A percentile compares a stretch with the other conserved stretches of the same genome.
Conservation (phyloP, 2,329 filamentous ascomycete species). For the Neospermospora avenae region DNA sequence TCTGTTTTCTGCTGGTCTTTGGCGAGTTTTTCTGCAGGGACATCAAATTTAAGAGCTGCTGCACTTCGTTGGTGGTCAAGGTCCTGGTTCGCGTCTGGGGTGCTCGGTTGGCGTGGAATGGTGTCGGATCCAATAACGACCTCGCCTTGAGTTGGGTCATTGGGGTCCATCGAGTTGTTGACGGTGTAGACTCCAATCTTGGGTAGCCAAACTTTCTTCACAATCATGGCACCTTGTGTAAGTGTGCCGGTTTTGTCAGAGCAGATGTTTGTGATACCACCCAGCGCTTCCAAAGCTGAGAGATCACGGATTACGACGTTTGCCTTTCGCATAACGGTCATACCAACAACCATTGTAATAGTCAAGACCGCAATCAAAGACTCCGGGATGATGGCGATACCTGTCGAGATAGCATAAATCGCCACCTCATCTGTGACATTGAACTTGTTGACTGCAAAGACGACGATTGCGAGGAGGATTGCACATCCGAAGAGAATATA, state of each 20-base stretch:
- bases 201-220: constrained; percentile 55
- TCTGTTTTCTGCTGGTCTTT: constrained; percentile 32
- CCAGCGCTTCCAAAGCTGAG: constrained; percentile 61
- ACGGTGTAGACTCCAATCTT: constrained; percentile 50
- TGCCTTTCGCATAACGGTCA: constrained; percentile 44
- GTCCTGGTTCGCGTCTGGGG: constrained; percentile 46
- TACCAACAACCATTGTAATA: constrained; percentile 50
- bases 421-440: constrained; percentile 41
- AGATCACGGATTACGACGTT: constrained; percentile 47
- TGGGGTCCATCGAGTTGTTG: constrained; percentile 49
- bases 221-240: constrained; percentile 57
- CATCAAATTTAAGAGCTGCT: constrained; percentile 58
- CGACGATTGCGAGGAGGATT: constrained; percentile 39
- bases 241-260: constrained; percentile 76
- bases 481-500: constrained; percentile 60
- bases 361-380: constrained; percentile 52
- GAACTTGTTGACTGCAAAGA: constrained; percentile 43
- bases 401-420: constrained; percentile 35
- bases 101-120: constrained; percentile 21
- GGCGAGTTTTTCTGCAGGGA: constrained; percentile 47
- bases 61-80: constrained; percentile 59
- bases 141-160: constrained; percentile 50
- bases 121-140: constrained; percentile 37
- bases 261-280: constrained; percentile 70
- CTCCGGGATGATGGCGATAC: constrained; percentile 59